Evolutionary conservation across 805 yeast genomes (phyloP).

Genomic region (Wickerhamomyces queroliae): DNA sequence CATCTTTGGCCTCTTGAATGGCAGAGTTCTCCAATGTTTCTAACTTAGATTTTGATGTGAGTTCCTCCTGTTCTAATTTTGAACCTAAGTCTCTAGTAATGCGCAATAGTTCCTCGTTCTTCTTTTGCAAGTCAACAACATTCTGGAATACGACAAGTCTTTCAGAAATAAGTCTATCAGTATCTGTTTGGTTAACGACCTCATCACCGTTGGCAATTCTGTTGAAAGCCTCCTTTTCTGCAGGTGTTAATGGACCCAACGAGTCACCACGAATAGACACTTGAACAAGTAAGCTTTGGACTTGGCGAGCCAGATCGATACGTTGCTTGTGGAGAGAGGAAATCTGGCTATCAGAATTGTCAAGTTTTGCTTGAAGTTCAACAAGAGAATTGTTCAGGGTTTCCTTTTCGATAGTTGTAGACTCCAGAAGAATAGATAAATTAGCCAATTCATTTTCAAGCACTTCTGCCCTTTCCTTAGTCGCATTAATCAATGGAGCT

Average conservation of each 20-base stretch:
- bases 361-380: conserved; percentile 17
- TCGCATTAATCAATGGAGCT: conserved; percentile 69
- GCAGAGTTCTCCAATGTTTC: conserved; percentile 40
- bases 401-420: conserved; percentile 43
- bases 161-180: conserved; percentile 66
- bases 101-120: conserved; percentile 65
- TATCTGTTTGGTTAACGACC: conserved; percentile 45
- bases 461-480: conserved; percentile 50
- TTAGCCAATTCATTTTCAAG: conserved; percentile 52
- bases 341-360: conserved; percentile 29
- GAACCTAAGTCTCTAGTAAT: conserved; percentile 69
- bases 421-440: conserved; percentile 50
- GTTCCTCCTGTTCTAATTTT: conserved; percentile 62
- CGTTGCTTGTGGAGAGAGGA: conserved; percentile 48
- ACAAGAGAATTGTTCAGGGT: conserved; percentile 23
- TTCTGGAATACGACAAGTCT: conserved; percentile 66
- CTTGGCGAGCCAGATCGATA: conserved; percentile 74
- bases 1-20: conserved; percentile 60
- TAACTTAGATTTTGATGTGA: conserved; percentile 25
- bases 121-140: conserved; percentile 62
- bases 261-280: conserved; percentile 49
- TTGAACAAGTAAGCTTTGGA: conserved; percentile 69
- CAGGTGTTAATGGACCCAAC: conserved; percentile 55
- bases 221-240: conserved; percentile 61
- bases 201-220: conserved; percentile 35